phyloP scores from a whole-genome alignment of 148 eudicot species.

The Cornus controversa region DNA sequence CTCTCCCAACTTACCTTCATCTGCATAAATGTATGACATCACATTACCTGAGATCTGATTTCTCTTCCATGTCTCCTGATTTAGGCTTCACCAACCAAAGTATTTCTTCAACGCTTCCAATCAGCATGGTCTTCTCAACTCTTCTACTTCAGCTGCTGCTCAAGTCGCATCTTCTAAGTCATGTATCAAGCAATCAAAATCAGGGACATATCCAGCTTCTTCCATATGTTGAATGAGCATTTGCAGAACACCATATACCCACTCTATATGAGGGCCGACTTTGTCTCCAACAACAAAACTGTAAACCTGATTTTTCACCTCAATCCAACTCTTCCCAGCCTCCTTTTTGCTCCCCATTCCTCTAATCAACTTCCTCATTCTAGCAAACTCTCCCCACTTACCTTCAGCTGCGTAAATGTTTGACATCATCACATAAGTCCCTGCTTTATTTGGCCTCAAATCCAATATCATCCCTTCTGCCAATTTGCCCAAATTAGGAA shows the following conservation, averaged over 20 bases:
- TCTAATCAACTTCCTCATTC: slow-evolving; percentile 67
- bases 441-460: slow-evolving; percentile 53
- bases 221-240: slow-evolving; percentile 51
- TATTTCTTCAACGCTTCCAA: not conserved
- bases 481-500: slow-evolving; percentile 55
- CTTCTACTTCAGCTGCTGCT: not conserved
- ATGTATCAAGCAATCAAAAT: slow-evolving; percentile 27
- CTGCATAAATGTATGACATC: slow-evolving; percentile 72
- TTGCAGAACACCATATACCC: slow-evolving; percentile 45
- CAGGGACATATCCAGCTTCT: slow-evolving; percentile 30
- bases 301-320: slow-evolving; percentile 47
- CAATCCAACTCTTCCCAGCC: slow-evolving; percentile 89
- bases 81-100: not conserved
- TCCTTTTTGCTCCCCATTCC: slow-evolving; percentile 71
- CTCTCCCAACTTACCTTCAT: slow-evolving; percentile 81
- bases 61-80: not conserved
- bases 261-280: slow-evolving; percentile 46
- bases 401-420: slow-evolving; percentile 81
- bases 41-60: not conserved
- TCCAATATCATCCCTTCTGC: slow-evolving; percentile 50
- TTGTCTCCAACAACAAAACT: slow-evolving; percentile 79
- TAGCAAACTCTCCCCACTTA: slow-evolving; percentile 72
- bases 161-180: slow-evolving; percentile 32
- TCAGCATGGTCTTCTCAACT: not conserved
- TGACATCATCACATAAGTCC: slow-evolving; percentile 62